Percentiles rank a stretch among this genome's conserved stretches.
These are phyloP conservation scores for Trichopus zeylanicus DNA, from an alignment of 116 monocot genomes.

Conservation along the genomic window DNA sequence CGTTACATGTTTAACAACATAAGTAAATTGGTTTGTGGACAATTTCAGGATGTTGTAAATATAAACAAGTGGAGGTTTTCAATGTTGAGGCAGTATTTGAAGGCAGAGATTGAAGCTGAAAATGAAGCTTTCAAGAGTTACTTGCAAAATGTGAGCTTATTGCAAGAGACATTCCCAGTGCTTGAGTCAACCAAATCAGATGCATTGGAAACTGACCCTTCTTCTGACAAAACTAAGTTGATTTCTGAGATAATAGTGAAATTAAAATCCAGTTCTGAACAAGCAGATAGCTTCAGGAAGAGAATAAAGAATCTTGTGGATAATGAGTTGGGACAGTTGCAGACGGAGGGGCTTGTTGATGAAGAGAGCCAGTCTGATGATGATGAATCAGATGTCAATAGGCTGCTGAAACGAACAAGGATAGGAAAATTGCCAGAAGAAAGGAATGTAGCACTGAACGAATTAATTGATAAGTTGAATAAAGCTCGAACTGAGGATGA, in stretches of 20 bases:
- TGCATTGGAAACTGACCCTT: conserved; percentile 10
- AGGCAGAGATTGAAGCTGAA: conserved; percentile 61
- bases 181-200: conserved; percentile 2
- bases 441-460: conserved; percentile 12
- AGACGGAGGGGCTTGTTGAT: conserved; percentile 4
- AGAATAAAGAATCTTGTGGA: conserved; percentile 20
- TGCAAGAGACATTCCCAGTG: conserved; percentile 51
- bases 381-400: conserved; percentile 21
- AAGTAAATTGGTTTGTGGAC: too few relatives aligned
- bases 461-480: conserved; percentile 29
- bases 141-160: conserved; percentile 46
- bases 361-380: conserved; percentile 1
- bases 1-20: too few relatives aligned
- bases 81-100: conserved; percentile 58
- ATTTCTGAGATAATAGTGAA: conserved; percentile 29
- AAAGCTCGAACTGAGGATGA: conserved; percentile 44
- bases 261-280: conserved; percentile 23
- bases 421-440: conserved; percentile 7
- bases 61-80: conserved; percentile 84
- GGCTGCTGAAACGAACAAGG: conserved; percentile 15
- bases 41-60: conserved; percentile 49
- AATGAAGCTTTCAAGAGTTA: conserved; percentile 87
- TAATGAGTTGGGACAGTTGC: conserved; percentile 28
- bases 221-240: conserved; percentile 16
- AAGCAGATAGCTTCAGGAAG: conserved; percentile 15